Evolutionary conservation across 352 stramenopile genomes (phyloP).

Genomic region (Globisporangium sylvaticum): DNA sequence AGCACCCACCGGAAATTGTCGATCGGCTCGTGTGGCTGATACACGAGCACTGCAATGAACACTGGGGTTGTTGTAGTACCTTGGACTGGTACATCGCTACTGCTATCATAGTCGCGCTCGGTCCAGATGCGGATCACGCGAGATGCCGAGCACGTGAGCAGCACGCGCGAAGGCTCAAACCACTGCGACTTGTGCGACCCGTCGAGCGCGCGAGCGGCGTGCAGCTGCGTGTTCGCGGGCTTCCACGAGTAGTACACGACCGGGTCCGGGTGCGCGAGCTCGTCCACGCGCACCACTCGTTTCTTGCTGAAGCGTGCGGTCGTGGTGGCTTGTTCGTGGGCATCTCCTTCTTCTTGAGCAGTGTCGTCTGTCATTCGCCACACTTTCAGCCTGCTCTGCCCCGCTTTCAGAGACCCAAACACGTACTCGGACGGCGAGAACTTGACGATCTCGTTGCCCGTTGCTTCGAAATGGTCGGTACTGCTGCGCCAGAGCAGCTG

Average conservation of each 20-base stretch:
- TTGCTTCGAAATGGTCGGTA: conserved; percentile 6
- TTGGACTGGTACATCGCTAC: neutral
- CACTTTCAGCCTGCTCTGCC: conserved; percentile 38
- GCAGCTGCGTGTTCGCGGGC: conserved; percentile 55
- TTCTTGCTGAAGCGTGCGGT: neutral
- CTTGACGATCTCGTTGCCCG: conserved; percentile 51
- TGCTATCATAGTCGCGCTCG: conserved; percentile 20
- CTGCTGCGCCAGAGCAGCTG: conserved; percentile 30
- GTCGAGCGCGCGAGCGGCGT: conserved; percentile 48
- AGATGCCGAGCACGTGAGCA: conserved; percentile 65
- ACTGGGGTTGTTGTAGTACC: neutral
- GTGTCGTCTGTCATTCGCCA: conserved; percentile 39
- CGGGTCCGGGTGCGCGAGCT: conserved; percentile 49
- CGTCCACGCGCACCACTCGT: conserved; percentile 31
- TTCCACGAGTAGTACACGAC: conserved; percentile 84
- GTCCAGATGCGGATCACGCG: conserved; percentile 65
- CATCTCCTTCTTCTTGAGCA: neutral
- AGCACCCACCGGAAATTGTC: conserved; percentile 76
- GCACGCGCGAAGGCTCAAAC: conserved; percentile 65
- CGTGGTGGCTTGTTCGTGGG: neutral
- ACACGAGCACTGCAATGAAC: conserved; percentile 40
- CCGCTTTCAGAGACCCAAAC: conserved; percentile 43
- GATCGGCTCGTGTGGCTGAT: conserved; percentile 50
- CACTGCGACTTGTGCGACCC: conserved; percentile 56
- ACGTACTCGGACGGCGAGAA: conserved; percentile 73